Percentiles rank a stretch among this genome's conserved stretches.
These are phyloP conservation scores for Pichia sp. DNA, from an alignment of 1,139 yeast genomes.

Conservation along the genomic window DNA sequence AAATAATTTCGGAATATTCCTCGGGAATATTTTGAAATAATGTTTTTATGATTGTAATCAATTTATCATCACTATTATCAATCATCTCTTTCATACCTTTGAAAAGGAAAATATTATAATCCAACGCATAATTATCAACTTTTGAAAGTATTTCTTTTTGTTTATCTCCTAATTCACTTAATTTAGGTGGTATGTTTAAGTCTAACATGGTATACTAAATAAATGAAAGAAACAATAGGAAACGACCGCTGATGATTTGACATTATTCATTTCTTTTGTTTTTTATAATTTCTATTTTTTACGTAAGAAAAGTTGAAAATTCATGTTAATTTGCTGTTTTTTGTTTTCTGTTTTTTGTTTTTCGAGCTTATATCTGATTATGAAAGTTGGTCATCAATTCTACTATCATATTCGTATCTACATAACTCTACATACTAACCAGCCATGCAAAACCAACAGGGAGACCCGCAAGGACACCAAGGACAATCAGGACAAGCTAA, in stretches of 20 bases:
- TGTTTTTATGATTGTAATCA: slow-evolving; percentile 19
- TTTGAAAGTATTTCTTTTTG: slow-evolving; percentile 15
- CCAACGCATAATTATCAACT: slow-evolving; percentile 31
- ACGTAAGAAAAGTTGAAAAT: neutral
- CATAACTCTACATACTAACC: neutral
- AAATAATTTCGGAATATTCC: slow-evolving; percentile 20
- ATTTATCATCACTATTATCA: slow-evolving; percentile 13
- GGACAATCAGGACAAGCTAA: neutral
- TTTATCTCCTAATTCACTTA: slow-evolving; percentile 3
- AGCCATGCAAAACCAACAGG: slow-evolving; percentile 1
- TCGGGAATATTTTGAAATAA: slow-evolving; percentile 20
- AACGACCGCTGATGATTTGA: neutral
- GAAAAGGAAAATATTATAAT: slow-evolving; percentile 30
- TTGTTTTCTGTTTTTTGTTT: neutral
- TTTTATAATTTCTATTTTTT: neutral
- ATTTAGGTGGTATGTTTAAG: neutral
- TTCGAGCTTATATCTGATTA: neutral
- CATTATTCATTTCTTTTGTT: neutral
- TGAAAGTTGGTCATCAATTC: neutral
- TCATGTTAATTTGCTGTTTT: neutral
- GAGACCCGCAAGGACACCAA: neutral
- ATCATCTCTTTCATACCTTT: slow-evolving; percentile 25
- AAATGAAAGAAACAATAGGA: neutral
- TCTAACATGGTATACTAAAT: slow-evolving; percentile 1
- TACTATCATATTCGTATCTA: too few species aligned